Percentiles rank a stretch among this genome's conserved stretches.
These are phyloP conservation scores for Neocatenulostroma microsporum DNA, from an alignment of 2,329 filamentous ascomycete species.

Conservation along the genomic window DNA sequence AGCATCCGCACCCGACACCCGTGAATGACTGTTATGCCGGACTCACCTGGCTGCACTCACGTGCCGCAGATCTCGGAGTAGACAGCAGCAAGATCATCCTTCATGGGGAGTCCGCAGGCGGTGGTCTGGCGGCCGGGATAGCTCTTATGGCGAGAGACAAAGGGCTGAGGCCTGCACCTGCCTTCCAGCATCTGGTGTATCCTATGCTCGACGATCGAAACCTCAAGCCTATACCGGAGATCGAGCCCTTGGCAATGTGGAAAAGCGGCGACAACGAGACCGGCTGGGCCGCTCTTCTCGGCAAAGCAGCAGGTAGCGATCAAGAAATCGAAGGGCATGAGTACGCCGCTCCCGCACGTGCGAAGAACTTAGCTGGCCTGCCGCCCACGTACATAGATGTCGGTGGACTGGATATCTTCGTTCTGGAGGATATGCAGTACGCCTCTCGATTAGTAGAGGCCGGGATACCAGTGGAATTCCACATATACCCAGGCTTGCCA, in stretches of 20 bases:
- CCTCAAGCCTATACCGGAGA: slow-evolving; percentile 26
- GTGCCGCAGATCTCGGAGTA: slow-evolving; percentile 4
- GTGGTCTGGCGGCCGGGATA: slow-evolving; percentile 13
- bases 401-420: slow-evolving; percentile 38
- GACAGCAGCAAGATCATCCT: slow-evolving; percentile 3
- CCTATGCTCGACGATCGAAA: slow-evolving; percentile 43
- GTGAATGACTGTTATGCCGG: slow-evolving; percentile 16
- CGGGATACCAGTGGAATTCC: slow-evolving; percentile 36
- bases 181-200: slow-evolving; percentile 35
- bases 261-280: slow-evolving; percentile 32
- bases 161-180: slow-evolving; percentile 10
- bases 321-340: slow-evolving; percentile 13
- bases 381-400: slow-evolving; percentile 40
- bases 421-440: slow-evolving; percentile 35
- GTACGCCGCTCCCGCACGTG: slow-evolving; percentile 18
- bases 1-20: slow-evolving; percentile 15
- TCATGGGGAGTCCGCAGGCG: slow-evolving; percentile 7
- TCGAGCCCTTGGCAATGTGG: slow-evolving; percentile 32
- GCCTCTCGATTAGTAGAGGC: slow-evolving; percentile 33
- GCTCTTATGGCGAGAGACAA: slow-evolving; percentile 19
- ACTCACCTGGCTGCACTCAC: neutral
- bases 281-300: slow-evolving; percentile 34
- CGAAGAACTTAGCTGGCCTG: slow-evolving; percentile 25
- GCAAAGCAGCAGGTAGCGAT: slow-evolving; percentile 11
- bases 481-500: slow-evolving; percentile 39